Base-by-base conservation (phyloP, 129 eudicot genomes). In the Pittosporum tobira region DNA sequence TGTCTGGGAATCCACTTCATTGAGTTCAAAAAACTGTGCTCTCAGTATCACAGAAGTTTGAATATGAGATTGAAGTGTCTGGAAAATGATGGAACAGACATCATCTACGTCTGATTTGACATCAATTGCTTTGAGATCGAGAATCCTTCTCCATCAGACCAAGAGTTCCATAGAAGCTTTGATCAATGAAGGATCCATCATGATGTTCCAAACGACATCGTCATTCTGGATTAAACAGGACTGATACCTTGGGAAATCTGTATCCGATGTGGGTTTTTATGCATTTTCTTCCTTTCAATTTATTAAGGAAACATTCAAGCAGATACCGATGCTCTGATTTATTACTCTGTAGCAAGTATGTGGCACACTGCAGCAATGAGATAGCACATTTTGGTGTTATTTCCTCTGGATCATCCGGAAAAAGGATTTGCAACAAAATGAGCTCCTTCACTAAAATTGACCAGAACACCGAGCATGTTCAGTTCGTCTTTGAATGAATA, bases 381-480 rank as follows among this genome's bases (percentile, higher is more conserved):
- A 48, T 1, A 16, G 52, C 24, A 19, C 52, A 16, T 16, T 48
- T 8, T 16, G 52, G 24, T 48, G 52, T 48, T 48, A 3, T 16
- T 48, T 4, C 0, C 20, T 23, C 24, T 3, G 4, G 52, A n/a
- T 48, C 52, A 6, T 48, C 11, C 3, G 52, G 52, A 23, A 48
- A 48, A 25, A 47, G 8, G 24, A 6, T 19, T 4, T n/a, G 52
- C 52, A 16, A 48, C 52, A 48, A 48, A 48, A 48, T 48, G 24
- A 48, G 6, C 52, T 16, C 52, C 52, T 48, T 48, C 52, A 48
- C 52, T 48, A 25, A 48, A 48, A 48, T 48, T 11, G 20, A 2
- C 52, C 52, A 48, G 24, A 48, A 48, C 52, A n/a, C 52, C 52
- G 5, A 48, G 24, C 52, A 48, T 48, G 24, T 19, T 48, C 52